phyloP scores from a whole-genome alignment of 164 flowering plant species.

The Liriodendron chinense region DNA sequence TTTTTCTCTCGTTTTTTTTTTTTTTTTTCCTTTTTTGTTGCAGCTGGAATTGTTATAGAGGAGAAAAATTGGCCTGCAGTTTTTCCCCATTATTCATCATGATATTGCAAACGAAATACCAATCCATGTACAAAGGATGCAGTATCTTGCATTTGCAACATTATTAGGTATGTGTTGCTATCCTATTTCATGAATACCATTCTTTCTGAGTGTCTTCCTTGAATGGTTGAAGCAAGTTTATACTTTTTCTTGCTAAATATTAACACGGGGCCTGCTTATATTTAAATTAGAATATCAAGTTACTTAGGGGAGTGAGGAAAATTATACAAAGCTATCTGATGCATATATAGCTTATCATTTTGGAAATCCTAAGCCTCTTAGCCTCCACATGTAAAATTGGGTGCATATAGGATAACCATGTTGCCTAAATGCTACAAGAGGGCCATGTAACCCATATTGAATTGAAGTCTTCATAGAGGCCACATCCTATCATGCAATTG shows the following conservation, averaged over 20 bases:
- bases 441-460: background rate
- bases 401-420: background rate
- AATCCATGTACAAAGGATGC: conserved; percentile 44
- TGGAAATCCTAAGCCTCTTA: background rate
- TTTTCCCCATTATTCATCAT: conserved; percentile 83
- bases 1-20: background rate
- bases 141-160: conserved; percentile 40
- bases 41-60: conserved; percentile 87
- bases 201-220: background rate
- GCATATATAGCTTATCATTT: background rate
- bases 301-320: background rate
- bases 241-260: too few relatives aligned
- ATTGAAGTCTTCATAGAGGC: too few relatives aligned
- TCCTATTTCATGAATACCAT: background rate
- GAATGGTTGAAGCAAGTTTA: background rate
- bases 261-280: too few relatives aligned
- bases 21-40: conserved; percentile 8
- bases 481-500: background rate
- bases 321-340: background rate
- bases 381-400: background rate
- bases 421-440: background rate
- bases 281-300: background rate
- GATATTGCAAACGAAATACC: conserved; percentile 90
- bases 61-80: conserved; percentile 90
- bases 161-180: conserved; percentile 27